These are phyloP conservation scores for Chaetomium olivaceum DNA, from an alignment of 2,329 filamentous ascomycete genomes.

Conservation along the genomic window DNA sequence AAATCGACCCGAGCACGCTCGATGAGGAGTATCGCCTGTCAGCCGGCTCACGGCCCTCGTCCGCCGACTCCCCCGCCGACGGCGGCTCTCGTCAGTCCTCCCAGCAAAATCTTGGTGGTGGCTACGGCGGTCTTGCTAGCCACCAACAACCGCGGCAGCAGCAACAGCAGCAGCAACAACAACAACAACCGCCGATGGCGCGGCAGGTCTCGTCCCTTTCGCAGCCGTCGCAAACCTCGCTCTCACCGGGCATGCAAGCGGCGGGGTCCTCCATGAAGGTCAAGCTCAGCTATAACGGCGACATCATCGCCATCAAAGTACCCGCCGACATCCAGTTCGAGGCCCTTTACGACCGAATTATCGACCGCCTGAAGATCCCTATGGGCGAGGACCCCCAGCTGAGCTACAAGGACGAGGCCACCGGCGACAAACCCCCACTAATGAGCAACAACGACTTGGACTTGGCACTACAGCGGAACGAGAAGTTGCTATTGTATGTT, in stretches of 20 bases:
- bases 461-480: constrained; percentile 76
- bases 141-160: constrained; percentile 35
- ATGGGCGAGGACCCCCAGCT: constrained; percentile 71
- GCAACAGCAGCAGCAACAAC: constrained; percentile 11
- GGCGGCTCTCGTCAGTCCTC: constrained; percentile 66
- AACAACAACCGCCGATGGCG: constrained; percentile 42
- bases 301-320: constrained; percentile 88
- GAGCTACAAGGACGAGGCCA: constrained; percentile 82
- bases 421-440: constrained; percentile 71
- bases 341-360: constrained; percentile 80
- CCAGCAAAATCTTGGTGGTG: constrained; percentile 56
- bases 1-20: constrained; percentile 71
- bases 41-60: constrained; percentile 66
- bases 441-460: constrained; percentile 80
- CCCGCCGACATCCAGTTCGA: constrained; percentile 75
- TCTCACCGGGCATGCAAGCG: constrained; percentile 52
- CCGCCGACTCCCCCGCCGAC: constrained; percentile 60
- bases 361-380: constrained; percentile 76
- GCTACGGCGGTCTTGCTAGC: constrained; percentile 54
- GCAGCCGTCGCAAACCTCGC: constrained; percentile 58
- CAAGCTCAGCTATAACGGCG: constrained; percentile 91
- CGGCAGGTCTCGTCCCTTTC: constrained; percentile 51
- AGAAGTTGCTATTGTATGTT: constrained; percentile 80
- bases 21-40: constrained; percentile 75
- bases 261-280: constrained; percentile 72